Evolutionary conservation across 768 basidiomycete species (phyloP).

Genomic region (Tulasnella sp.): DNA sequence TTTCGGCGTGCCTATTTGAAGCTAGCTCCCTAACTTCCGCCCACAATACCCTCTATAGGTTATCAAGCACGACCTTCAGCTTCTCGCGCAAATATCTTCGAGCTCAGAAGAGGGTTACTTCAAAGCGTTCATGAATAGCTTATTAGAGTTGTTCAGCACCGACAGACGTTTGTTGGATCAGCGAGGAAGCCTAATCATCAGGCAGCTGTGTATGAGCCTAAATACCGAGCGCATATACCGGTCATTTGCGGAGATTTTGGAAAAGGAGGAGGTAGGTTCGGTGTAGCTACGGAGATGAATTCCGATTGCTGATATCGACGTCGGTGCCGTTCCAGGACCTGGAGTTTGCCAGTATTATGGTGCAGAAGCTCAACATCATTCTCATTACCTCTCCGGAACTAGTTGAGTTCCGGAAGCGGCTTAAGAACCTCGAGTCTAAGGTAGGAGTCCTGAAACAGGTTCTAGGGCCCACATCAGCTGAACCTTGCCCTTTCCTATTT

Average conservation of each 20-base stretch:
- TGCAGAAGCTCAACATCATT: constrained; percentile 95
- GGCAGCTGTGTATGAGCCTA: constrained; percentile 87
- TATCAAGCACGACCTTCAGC: constrained; percentile 91
- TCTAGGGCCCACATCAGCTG: neutral
- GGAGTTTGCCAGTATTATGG: constrained; percentile 95
- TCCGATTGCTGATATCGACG: neutral
- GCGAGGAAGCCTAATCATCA: constrained; percentile 89
- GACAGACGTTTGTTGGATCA: constrained; percentile 84
- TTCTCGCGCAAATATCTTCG: constrained; percentile 94
- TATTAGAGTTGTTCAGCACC: constrained; percentile 90
- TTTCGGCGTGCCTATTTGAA: neutral
- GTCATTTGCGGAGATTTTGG: constrained; percentile 92
- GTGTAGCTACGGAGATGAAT: neutral
- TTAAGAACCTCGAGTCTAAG: constrained; percentile 89
- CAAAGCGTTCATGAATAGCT: constrained; percentile 89
- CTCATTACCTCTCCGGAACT: constrained; percentile 93
- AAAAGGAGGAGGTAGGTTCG: constrained; percentile 80
- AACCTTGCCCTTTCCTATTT: neutral
- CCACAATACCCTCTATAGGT: constrained; percentile 44
- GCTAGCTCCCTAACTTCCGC: neutral
- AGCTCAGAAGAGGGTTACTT: constrained; percentile 94
- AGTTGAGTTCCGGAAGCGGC: constrained; percentile 83
- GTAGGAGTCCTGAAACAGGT: constrained; percentile 39
- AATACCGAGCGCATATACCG: constrained; percentile 94
- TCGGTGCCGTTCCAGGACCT: constrained; percentile 55